Base-by-base conservation (phyloP, 352 stramenopile genomes). In the Phytophthora pseudosyringae region DNA sequence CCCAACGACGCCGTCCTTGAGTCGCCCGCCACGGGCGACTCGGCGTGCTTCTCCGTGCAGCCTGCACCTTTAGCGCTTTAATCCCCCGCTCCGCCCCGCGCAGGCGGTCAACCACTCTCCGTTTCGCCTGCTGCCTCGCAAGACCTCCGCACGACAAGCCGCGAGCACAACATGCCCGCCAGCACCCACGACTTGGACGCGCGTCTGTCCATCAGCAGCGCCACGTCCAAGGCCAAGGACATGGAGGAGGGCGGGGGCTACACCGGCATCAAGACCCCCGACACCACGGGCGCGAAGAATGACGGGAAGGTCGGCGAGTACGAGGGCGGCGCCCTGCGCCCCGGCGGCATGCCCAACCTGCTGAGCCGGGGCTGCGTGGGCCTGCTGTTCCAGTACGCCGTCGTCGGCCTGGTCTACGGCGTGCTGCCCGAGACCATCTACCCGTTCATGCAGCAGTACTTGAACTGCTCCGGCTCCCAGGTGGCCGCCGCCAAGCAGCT, bases 401-500 rank as follows among this genome's bases (percentile, higher is more conserved):
- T 69, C 6, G 80, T 87, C 4, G 77, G 80, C 7, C 50, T 89
- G 1, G 46, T 85, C 21, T 83, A 85, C 43, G 78, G 78, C 21
- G 51, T 67, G 16, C 54, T 88, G 13, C 78, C 80, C 0, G 45
- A 28, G 5, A 86, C 68, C 13, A 73, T 89, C 52, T 84, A 86
- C 55, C 80, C 80, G 36, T 81, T 89, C 60, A 47, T 86, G 31
- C 55, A 73, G 35, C 40, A 71, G 10, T 89, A 89, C 70, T 51
- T 89, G 13, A 85, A 87, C 59, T 53, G 66, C 10, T 62, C 72
- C 5, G 76, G 75, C 11, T 60, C 57, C 7, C 55, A 70, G 18
- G 60, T 71, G 3, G 59, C 64, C 5, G 60, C 79, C 0, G 79
- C 77, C 2, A 48, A 33, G 21, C 61, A 68, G 44, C 62, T 88